Percentiles rank a stretch among this genome's conserved stretches.
These are phyloP conservation scores for Isatis lusitanica DNA, from an alignment of 441 rosid species.

Conservation along the genomic window DNA sequence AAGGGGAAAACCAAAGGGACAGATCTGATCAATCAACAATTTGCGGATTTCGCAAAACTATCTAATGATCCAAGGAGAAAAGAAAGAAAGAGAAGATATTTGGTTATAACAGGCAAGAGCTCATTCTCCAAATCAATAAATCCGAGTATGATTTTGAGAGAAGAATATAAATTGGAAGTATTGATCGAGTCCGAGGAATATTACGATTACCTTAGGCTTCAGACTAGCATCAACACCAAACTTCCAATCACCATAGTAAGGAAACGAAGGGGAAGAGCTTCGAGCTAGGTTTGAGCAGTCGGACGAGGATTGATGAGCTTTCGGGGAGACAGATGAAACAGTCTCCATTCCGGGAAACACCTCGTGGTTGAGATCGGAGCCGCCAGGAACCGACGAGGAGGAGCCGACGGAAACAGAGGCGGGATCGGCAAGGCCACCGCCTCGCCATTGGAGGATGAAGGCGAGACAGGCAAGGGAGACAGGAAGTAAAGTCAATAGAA, in stretches of 20 bases:
- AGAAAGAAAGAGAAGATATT: not conserved
- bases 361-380: conserved; percentile 65
- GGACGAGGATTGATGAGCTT: conserved; percentile 50
- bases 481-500: conserved; percentile 84
- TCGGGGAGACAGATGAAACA: conserved; percentile 59
- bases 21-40: conserved; percentile 15
- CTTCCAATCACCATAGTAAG: conserved; percentile 83
- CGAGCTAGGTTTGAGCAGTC: conserved; percentile 67
- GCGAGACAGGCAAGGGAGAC: conserved; percentile 86
- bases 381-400: conserved; percentile 68
- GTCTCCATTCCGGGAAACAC: conserved; percentile 94
- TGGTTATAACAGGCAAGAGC: not conserved
- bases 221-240: conserved; percentile 60
- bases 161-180: not conserved
- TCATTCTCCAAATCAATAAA: not conserved
- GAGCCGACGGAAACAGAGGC: conserved; percentile 43
- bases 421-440: conserved; percentile 68
- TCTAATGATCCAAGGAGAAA: not conserved
- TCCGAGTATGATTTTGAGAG: not conserved
- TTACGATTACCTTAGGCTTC: conserved; percentile 64
- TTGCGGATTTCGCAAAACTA: not conserved
- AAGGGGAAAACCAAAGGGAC: not conserved
- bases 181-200: conserved; percentile 16
- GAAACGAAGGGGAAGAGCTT: conserved; percentile 83
- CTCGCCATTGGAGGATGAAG: conserved; percentile 89